These are phyloP conservation scores for Rhinocladiella similis DNA, from an alignment of 2,329 filamentous ascomycete species.

Conservation along the genomic window DNA sequence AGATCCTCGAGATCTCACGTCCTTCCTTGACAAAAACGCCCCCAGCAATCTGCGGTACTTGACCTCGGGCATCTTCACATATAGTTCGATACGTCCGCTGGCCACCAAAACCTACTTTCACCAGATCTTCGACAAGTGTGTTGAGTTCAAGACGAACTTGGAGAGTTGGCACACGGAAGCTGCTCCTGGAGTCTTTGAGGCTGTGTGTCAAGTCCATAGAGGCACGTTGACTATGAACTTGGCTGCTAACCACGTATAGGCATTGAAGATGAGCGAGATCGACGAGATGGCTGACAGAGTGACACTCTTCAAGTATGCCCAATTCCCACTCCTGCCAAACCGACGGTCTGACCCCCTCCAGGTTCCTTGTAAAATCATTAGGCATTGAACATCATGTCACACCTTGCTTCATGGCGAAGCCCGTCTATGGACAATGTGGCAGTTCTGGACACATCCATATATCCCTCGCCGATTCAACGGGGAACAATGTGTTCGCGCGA, in stretches of 20 bases:
- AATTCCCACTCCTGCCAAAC: neutral
- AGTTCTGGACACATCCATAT: constrained; percentile 11
- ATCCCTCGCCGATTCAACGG: constrained; percentile 34
- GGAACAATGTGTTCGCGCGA: constrained; percentile 79
- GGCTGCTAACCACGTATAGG: neutral
- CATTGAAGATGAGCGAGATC: constrained; percentile 2
- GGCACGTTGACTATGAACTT: neutral
- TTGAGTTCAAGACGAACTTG: neutral
- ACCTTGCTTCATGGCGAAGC: constrained; percentile 13
- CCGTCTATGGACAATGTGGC: neutral
- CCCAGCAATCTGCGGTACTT: constrained; percentile 1
- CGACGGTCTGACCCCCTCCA: neutral
- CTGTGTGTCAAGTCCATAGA: neutral
- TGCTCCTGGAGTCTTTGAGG: constrained; percentile 8
- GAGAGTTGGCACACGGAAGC: constrained; percentile 9
- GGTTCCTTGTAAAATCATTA: constrained; percentile 2
- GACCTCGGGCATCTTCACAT: constrained; percentile 7
- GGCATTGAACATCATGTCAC: constrained; percentile 5
- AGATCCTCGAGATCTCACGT: neutral
- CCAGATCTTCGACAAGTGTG: constrained; percentile 2
- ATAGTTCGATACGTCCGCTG: constrained; percentile 1
- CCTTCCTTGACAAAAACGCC: neutral
- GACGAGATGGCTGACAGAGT: constrained; percentile 7
- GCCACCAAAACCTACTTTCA: constrained; percentile 6
- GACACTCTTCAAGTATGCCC: constrained; percentile 4